These are phyloP conservation scores for Amaranthus hypochondriacus DNA, from an alignment of 148 eudicot genomes.

Conservation along the genomic window DNA sequence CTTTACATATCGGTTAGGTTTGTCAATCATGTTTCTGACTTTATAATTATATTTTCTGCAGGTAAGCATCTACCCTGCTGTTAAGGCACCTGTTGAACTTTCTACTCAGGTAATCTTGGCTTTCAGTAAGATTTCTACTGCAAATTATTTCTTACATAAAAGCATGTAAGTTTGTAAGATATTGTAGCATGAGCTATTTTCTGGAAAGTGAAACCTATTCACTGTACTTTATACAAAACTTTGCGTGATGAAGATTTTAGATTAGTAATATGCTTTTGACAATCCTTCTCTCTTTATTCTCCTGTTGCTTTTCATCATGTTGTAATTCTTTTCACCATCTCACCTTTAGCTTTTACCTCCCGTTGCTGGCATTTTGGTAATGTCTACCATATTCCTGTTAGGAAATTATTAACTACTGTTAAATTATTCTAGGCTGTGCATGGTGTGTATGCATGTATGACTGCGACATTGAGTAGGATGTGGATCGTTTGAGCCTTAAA, in stretches of 20 bases:
- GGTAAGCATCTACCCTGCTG: conserved; percentile 85
- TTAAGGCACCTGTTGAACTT: conserved; percentile 75
- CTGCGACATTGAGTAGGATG: background rate
- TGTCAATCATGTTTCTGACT: conserved; percentile 6
- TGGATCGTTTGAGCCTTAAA: background rate
- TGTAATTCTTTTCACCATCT: background rate
- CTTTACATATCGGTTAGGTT: conserved; percentile 6
- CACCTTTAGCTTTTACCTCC: background rate
- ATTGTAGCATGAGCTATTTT: background rate
- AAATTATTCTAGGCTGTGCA: background rate
- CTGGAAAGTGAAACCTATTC: background rate
- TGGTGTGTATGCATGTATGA: background rate
- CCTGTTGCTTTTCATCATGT: conserved; percentile 2
- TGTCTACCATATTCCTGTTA: background rate
- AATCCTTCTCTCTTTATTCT: background rate
- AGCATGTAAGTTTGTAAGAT: background rate
- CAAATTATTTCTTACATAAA: background rate
- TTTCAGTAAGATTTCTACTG: background rate
- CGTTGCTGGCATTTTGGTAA: background rate
- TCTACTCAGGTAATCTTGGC: conserved; percentile 60
- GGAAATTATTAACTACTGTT: background rate
- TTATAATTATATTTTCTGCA: conserved; percentile 24
- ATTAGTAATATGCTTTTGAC: background rate
- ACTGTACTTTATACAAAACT: background rate
- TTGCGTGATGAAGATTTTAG: background rate